Evolutionary conservation across 306 rosid species (phyloP).

Genomic region (Morella rubra): DNA sequence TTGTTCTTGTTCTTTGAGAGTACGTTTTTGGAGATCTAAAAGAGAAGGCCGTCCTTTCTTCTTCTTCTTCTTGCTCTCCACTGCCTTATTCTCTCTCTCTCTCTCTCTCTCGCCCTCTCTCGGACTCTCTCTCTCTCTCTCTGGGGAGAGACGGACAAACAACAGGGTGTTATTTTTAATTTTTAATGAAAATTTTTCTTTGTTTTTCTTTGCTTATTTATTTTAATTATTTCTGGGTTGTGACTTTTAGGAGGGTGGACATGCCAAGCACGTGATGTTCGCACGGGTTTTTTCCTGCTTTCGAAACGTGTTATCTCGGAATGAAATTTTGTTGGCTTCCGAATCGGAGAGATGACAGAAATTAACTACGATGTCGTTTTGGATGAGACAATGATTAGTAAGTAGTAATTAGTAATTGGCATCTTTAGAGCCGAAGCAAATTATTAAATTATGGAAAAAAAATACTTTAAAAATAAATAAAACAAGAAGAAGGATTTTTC

Average conservation of each 20-base stretch:
- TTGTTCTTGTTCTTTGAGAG: slow-evolving; percentile 43
- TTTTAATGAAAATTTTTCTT: slow-evolving; percentile 7
- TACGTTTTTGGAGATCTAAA: slow-evolving; percentile 67
- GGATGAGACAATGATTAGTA: too few relatives aligned
- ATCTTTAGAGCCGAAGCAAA: too few relatives aligned
- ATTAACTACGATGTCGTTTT: too few relatives aligned
- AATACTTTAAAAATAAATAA: too few relatives aligned
- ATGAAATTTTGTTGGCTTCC: background rate
- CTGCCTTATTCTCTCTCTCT: slow-evolving; percentile 72
- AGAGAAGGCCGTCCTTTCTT: slow-evolving; percentile 81
- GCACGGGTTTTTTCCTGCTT: background rate
- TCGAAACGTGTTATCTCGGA: slow-evolving; percentile 18
- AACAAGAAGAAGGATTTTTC: too few relatives aligned
- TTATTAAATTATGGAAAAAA: too few relatives aligned
- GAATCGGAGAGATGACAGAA: too few relatives aligned
- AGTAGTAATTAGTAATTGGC: too few relatives aligned
- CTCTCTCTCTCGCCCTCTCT: slow-evolving; percentile 2
- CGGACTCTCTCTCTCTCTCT: slow-evolving; percentile 28
- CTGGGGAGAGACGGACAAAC: slow-evolving; percentile 36
- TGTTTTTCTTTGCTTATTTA: background rate
- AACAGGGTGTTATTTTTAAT: slow-evolving; percentile 32
- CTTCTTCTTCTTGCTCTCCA: slow-evolving; percentile 65
- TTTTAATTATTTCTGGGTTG: background rate
- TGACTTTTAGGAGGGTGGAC: slow-evolving; percentile 20
- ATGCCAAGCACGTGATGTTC: slow-evolving; percentile 43